Conservation (phyloP, 1,139 yeast genomes). For the Hansenula sp. region DNA sequence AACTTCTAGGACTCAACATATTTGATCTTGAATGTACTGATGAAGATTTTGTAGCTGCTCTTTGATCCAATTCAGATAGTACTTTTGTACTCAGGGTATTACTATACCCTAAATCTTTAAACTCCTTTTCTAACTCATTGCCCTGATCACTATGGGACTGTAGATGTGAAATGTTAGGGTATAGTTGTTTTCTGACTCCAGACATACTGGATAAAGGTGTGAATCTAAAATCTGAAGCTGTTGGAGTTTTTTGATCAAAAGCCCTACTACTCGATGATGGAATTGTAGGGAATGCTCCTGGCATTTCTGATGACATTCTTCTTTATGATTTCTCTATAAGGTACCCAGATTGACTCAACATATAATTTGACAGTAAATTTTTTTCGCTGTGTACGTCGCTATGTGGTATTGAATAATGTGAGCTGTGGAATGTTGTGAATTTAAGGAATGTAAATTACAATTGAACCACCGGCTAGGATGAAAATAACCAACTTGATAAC, state of each 20-base stretch:
- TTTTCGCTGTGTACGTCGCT: not conserved
- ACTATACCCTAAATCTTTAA: slow-evolving; percentile 20
- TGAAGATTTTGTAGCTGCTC: slow-evolving; percentile 22
- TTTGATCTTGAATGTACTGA: too few relatives aligned
- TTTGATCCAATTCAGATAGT: slow-evolving; percentile 25
- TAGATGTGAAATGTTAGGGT: slow-evolving; percentile 16
- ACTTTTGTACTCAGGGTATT: slow-evolving; percentile 27
- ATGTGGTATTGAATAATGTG: not conserved
- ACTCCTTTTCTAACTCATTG: slow-evolving; percentile 10
- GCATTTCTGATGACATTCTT: slow-evolving; percentile 6
- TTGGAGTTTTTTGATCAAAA: slow-evolving; percentile 9
- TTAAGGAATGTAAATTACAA: not conserved
- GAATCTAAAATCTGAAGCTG: slow-evolving; percentile 15
- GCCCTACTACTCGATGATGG: slow-evolving; percentile 2
- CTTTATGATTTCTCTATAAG: not conserved
- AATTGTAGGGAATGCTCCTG: slow-evolving; percentile 16
- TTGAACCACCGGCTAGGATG: too few relatives aligned
- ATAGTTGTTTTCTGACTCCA: slow-evolving; percentile 8
- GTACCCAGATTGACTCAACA: not conserved
- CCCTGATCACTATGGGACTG: slow-evolving; percentile 1
- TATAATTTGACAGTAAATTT: not conserved
- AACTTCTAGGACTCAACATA: slow-evolving; percentile 13
- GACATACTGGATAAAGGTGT: slow-evolving; percentile 7
- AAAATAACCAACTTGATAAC: not conserved
- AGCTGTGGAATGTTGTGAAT: not conserved